Evolutionary conservation across 805 yeast species (phyloP).

Genomic region (Cyberlindnera xylosilytica): DNA sequence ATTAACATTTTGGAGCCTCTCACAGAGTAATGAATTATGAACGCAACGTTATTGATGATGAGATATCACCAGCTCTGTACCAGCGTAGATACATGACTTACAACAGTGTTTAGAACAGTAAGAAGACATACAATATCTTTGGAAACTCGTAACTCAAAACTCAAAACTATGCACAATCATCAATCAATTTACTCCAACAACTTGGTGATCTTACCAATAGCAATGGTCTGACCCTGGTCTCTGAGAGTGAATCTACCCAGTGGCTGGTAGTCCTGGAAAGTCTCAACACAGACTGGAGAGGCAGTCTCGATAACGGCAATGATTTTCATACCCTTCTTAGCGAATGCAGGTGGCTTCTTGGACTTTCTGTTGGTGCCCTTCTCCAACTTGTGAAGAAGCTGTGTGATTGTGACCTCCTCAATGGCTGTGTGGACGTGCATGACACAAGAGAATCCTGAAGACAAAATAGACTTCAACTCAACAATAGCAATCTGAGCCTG

Average conservation of each 20-base stretch:
- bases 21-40: background rate
- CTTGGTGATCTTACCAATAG: conserved; percentile 96
- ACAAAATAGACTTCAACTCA: conserved; percentile 89
- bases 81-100: no score
- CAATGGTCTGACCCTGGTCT: conserved; percentile 98
- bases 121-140: no score
- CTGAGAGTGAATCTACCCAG: conserved; percentile 97
- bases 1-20: conserved; percentile 38
- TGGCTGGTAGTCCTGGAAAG: conserved; percentile 89
- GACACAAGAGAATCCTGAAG: conserved; percentile 95
- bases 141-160: no score
- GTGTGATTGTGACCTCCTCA: conserved; percentile 84
- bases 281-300: conserved; percentile 91
- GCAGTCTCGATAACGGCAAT: conserved; percentile 86
- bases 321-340: conserved; percentile 97
- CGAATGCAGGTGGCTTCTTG: conserved; percentile 96
- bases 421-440: conserved; percentile 99
- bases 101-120: no score
- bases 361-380: conserved; percentile 96
- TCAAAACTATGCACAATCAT: conserved; percentile 3
- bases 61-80: no score
- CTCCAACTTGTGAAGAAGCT: conserved; percentile 87
- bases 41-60: no score
- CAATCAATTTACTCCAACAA: conserved; percentile 45
- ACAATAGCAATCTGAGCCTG: conserved; percentile 97